Evolutionary conservation across 495 filamentous ascomycete genomes (phyloP).

Genomic region (Corynascus novoguineensis): DNA sequence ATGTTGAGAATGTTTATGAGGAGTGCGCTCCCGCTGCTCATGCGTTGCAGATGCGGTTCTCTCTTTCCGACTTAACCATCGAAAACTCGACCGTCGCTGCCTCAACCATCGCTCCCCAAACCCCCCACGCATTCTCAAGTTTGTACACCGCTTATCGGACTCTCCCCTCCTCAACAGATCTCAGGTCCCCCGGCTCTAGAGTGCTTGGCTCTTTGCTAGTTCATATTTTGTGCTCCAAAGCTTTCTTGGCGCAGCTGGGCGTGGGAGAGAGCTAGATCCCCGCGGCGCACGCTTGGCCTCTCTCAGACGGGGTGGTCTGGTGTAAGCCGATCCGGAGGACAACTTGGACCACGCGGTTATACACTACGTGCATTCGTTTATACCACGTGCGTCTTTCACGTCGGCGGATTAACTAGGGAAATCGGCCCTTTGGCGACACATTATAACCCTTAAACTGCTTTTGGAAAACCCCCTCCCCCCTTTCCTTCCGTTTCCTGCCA

Average conservation of each 20-base stretch:
- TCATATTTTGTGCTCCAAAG: neutral
- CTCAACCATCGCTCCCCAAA: neutral
- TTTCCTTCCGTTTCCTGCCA: neutral
- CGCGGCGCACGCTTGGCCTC: neutral
- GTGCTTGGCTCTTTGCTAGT: neutral
- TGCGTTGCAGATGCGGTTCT: neutral
- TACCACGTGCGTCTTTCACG: neutral
- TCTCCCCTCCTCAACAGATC: neutral
- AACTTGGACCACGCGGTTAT: too few relatives aligned
- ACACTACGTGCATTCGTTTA: neutral
- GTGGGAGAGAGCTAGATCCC: neutral
- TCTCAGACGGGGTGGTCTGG: neutral
- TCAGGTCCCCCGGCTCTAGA: neutral
- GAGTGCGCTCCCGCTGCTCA: neutral
- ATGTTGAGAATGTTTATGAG: neutral
- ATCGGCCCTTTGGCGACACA: neutral
- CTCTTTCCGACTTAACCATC: neutral
- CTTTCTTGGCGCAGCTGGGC: neutral
- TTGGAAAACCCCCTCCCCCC: too few relatives aligned
- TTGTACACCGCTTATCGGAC: neutral
- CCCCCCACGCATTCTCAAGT: neutral
- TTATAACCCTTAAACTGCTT: neutral
- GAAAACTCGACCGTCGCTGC: neutral
- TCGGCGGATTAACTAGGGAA: neutral
- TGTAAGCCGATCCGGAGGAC: neutral